These are phyloP conservation scores for Tylopilus sp. DNA, from an alignment of 768 basidiomycete genomes.

Conservation along the genomic window DNA sequence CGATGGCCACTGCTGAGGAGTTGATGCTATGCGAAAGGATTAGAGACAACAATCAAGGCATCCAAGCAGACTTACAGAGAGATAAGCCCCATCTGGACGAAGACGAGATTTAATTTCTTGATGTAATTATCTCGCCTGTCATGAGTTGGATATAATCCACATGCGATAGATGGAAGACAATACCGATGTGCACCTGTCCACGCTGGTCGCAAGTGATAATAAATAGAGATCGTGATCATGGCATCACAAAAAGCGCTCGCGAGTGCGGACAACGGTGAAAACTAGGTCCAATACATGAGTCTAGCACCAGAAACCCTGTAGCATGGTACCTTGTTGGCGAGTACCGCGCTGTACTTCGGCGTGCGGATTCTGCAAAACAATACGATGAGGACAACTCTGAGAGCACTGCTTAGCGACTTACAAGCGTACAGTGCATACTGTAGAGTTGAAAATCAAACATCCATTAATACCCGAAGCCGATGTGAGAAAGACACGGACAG, in stretches of 20 bases:
- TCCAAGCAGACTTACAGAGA: neutral
- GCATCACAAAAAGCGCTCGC: constrained; percentile 21
- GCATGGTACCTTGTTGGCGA: constrained; percentile 2
- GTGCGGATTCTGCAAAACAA: constrained; percentile 5
- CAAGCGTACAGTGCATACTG: constrained; percentile 5
- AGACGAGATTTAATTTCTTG: neutral
- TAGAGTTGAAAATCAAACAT: too few relatives aligned
- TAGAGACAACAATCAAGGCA: neutral
- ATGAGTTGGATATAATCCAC: neutral
- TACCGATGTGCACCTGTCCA: constrained; percentile 2
- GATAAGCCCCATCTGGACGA: neutral
- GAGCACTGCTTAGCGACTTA: neutral
- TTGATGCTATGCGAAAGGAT: constrained; percentile 7
- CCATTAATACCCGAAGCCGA: too few relatives aligned
- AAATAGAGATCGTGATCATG: constrained; percentile 10
- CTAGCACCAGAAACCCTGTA: neutral
- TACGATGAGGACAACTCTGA: neutral
- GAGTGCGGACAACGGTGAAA: constrained; percentile 3
- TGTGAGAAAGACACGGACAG: constrained; percentile 6
- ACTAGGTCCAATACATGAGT: constrained; percentile 1
- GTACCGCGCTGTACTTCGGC: constrained; percentile 6
- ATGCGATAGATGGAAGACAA: neutral
- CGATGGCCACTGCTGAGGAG: constrained; percentile 3
- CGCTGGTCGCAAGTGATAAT: neutral
- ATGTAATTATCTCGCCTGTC: constrained; percentile 11